Conservation (phyloP, 805 yeast genomes). For the Metschnikowia sp. region DNA sequence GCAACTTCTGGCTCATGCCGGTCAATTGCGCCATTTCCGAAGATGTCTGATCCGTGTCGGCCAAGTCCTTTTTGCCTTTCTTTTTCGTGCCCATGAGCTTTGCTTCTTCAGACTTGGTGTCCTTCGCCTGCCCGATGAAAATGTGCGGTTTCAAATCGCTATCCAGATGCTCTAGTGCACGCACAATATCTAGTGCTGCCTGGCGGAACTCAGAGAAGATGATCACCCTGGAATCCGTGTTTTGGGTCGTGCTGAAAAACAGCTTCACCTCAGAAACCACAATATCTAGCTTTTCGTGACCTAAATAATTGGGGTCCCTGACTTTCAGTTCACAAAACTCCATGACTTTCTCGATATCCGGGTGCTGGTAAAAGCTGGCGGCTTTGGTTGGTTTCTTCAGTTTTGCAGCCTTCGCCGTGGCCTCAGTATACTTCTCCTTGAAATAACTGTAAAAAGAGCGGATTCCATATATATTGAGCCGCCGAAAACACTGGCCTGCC, state of each 20-base stretch:
- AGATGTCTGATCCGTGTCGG: slow-evolving; percentile 67
- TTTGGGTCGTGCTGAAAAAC: slow-evolving; percentile 46
- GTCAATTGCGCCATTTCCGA: slow-evolving; percentile 73
- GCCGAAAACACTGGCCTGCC: slow-evolving; percentile 66
- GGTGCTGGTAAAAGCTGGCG: slow-evolving; percentile 57
- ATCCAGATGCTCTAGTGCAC: slow-evolving; percentile 45
- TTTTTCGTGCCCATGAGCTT: slow-evolving; percentile 36
- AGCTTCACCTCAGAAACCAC: slow-evolving; percentile 52
- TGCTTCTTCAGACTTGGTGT: slow-evolving; percentile 58
- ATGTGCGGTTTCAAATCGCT: slow-evolving; percentile 61
- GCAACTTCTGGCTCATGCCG: slow-evolving; percentile 91
- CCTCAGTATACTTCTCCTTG: slow-evolving; percentile 53
- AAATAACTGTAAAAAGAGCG: slow-evolving; percentile 70
- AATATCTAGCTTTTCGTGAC: slow-evolving; percentile 74
- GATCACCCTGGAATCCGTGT: slow-evolving; percentile 67
- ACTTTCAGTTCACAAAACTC: slow-evolving; percentile 43
- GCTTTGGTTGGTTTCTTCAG: slow-evolving; percentile 58
- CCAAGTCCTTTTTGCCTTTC: slow-evolving; percentile 36
- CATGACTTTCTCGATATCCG: slow-evolving; percentile 44
- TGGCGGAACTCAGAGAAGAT: slow-evolving; percentile 87
- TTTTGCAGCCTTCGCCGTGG: slow-evolving; percentile 52
- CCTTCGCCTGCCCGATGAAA: slow-evolving; percentile 88
- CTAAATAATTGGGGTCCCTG: slow-evolving; percentile 33
- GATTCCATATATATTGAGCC: slow-evolving; percentile 80
- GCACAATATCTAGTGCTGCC: slow-evolving; percentile 84